phyloP scores from a whole-genome alignment of 352 stramenopile species.

The Phytophthora sojae region DNA sequence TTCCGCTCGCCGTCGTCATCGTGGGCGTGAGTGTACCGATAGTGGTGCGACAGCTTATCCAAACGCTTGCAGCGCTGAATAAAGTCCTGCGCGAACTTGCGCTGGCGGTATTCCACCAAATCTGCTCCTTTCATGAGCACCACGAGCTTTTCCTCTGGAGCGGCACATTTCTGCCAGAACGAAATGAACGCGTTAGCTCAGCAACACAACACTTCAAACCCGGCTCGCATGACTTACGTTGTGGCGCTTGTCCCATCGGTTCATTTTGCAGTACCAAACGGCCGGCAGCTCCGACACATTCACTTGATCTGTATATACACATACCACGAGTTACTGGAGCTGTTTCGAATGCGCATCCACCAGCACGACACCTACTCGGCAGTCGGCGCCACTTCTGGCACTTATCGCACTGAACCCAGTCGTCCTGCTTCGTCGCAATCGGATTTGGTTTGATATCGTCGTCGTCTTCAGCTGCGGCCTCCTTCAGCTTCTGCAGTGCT shows the following conservation, averaged over 20 bases:
- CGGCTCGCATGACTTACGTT: conserved; percentile 55
- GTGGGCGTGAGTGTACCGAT: conserved; percentile 67
- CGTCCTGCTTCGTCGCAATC: conserved; percentile 78
- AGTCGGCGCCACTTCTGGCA: conserved; percentile 86
- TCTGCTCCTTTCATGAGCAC: conserved; percentile 76
- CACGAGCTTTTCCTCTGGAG: conserved; percentile 70
- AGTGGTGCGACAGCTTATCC: conserved; percentile 71
- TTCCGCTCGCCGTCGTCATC: conserved; percentile 77
- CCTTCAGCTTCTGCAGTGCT: conserved; percentile 58
- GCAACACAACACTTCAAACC: neutral
- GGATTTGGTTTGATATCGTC: conserved; percentile 53
- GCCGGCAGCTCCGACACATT: conserved; percentile 79
- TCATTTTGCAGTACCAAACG: conserved; percentile 90
- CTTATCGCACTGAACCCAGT: conserved; percentile 90
- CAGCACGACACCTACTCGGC: conserved; percentile 55
- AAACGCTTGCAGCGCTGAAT: conserved; percentile 77
- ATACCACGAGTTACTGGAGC: neutral
- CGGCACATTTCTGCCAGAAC: conserved; percentile 71
- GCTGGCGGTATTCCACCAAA: conserved; percentile 66
- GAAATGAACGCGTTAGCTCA: conserved; percentile 6
- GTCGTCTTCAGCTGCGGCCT: conserved; percentile 54
- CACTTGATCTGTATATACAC: conserved; percentile 63
- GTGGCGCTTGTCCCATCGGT: conserved; percentile 80
- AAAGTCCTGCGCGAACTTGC: conserved; percentile 73
- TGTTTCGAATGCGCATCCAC: neutral